A percentile compares a stretch with the other conserved stretches of the same genome.
phyloP scores from a whole-genome alignment of 2,329 filamentous ascomycete genomes.

The Aureobasidium pullulans region DNA sequence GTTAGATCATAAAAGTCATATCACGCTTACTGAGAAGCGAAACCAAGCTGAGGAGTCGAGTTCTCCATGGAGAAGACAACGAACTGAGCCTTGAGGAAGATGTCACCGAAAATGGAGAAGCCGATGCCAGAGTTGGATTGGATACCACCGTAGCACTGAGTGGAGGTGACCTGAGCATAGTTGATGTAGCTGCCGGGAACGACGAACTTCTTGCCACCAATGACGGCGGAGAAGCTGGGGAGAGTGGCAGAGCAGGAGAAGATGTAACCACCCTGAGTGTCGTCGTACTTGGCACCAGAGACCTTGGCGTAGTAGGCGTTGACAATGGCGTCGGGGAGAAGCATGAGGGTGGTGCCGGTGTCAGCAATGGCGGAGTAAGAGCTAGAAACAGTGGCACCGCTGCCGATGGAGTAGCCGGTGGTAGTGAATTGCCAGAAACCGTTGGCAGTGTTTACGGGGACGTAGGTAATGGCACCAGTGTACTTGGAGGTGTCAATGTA shows the following conservation, averaged over 20 bases:
- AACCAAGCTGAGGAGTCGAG: constrained; percentile 35
- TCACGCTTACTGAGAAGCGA: constrained; percentile 31
- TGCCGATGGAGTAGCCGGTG: constrained; percentile 49
- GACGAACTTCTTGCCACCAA: constrained; percentile 43
- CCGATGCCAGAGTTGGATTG: constrained; percentile 53
- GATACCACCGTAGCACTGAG: constrained; percentile 66
- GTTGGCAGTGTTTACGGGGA: constrained; percentile 48
- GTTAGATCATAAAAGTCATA: background rate
- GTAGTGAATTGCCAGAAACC: constrained; percentile 58
- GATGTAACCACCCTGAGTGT: constrained; percentile 46
- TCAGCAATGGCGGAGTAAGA: constrained; percentile 55
- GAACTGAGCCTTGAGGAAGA: constrained; percentile 72
- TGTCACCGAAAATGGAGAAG: constrained; percentile 60
- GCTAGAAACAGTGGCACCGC: constrained; percentile 29
- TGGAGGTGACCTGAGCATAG: constrained; percentile 36
- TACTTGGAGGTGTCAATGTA: constrained; percentile 54
- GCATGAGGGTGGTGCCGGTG: constrained; percentile 62
- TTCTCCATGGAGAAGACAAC: constrained; percentile 58
- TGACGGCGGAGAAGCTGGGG: constrained; percentile 47
- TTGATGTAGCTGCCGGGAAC: constrained; percentile 51
- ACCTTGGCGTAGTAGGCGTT: constrained; percentile 50
- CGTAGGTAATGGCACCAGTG: constrained; percentile 51
- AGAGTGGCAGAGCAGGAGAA: constrained; percentile 45
- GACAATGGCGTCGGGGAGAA: constrained; percentile 49
- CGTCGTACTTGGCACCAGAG: constrained; percentile 42